Base-by-base conservation (phyloP, 495 filamentous ascomycete genomes). In the Aspergillus incahuasiensis region DNA sequence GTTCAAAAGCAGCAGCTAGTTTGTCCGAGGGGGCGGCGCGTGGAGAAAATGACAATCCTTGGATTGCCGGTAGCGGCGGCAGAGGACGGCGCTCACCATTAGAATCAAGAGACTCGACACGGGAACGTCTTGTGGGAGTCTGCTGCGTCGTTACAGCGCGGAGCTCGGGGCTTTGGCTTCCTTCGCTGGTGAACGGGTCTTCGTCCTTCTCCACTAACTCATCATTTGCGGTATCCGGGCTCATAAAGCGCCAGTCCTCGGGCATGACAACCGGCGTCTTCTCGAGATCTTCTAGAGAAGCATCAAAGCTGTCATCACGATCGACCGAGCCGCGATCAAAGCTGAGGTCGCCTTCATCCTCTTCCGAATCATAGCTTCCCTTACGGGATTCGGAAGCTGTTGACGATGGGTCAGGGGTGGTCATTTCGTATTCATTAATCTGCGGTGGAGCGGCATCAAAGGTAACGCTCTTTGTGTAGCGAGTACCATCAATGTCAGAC, bases 401-500 rank as follows among this genome's bases (percentile, higher is more conserved):
- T 1, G 88, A 97, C 5, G 95, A 97, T 15, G 90, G 82, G 68
- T 96, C 94, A 1, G 94, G 94, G 3, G 94, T 98, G 32, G 89
- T 86, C 89, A 96, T 92, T 72, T 97, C 94, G 65, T 97, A 98
- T 67, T 97, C 91, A 63, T 96, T 95, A 50, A 97, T 78, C 67
- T 94, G 88, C 25, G 94, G 95, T 20, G 94, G 92, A 0, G 90
- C 94, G 24, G 84, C 86, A 75, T 97, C 92, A 63, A 97, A 98
- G 1, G 90, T 97, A 24, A 98, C 94, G 60, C 91, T 96, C 72
- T 98, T 98, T 0, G 89, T 84, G 72, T 95, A 88, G 34, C 91
- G 86, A 65, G 87, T 85, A 0, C 79, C 74, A 34, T 85, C 82
- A 0, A 76, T 74, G 32, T 88, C 86, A n/a, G 86, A 84, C 79